Percentiles rank a stretch among this genome's conserved stretches.
Conservation (phyloP, 1,139 yeast species). For the Hansenula anomala region DNA sequence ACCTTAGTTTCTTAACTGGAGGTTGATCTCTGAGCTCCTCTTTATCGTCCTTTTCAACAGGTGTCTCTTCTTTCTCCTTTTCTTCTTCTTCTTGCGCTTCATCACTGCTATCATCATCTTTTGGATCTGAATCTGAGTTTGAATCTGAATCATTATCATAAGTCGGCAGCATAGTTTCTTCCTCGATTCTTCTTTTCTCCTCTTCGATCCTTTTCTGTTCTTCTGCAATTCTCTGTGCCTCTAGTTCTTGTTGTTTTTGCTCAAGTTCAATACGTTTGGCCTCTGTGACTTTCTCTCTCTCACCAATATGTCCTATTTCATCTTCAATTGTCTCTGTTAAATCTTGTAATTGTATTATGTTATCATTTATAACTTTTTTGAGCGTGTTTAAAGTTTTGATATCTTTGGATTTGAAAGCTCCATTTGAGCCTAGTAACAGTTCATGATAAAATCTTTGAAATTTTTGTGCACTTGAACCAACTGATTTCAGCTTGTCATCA, state of each 20-base stretch:
- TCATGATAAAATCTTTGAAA: slow-evolving; percentile 18
- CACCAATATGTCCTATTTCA: slow-evolving; percentile 2
- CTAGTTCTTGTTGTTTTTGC: slow-evolving; percentile 23
- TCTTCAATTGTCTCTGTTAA: slow-evolving; percentile 5
- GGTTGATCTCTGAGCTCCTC: too few species aligned
- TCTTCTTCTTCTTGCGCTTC: background rate
- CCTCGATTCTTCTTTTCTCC: slow-evolving; percentile 13
- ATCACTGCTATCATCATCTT: slow-evolving; percentile 2
- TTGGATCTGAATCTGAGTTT: slow-evolving; percentile 2
- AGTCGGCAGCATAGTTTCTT: slow-evolving; percentile 16
- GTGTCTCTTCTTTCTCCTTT: background rate
- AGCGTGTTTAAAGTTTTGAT: slow-evolving; percentile 4
- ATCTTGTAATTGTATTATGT: slow-evolving; percentile 7
- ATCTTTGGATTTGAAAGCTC: slow-evolving; percentile 10
- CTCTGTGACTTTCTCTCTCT: slow-evolving; percentile 1
- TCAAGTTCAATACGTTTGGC: slow-evolving; percentile 20
- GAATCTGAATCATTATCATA: slow-evolving; percentile 16
- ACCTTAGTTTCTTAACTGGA: slow-evolving; percentile 12
- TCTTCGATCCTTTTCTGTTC: slow-evolving; percentile 9
- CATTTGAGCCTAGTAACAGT: slow-evolving; percentile 12
- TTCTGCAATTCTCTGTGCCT: slow-evolving; percentile 3
- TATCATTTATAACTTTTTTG: slow-evolving; percentile 7
- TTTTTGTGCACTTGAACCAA: slow-evolving; percentile 13
- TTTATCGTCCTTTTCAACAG: background rate
- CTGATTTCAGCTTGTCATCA: slow-evolving; percentile 18